A percentile compares a stretch with the other conserved stretches of the same genome.
Evolutionary conservation across 2,329 filamentous ascomycete species (phyloP).

Genomic region (Colletotrichum higginsianum): DNA sequence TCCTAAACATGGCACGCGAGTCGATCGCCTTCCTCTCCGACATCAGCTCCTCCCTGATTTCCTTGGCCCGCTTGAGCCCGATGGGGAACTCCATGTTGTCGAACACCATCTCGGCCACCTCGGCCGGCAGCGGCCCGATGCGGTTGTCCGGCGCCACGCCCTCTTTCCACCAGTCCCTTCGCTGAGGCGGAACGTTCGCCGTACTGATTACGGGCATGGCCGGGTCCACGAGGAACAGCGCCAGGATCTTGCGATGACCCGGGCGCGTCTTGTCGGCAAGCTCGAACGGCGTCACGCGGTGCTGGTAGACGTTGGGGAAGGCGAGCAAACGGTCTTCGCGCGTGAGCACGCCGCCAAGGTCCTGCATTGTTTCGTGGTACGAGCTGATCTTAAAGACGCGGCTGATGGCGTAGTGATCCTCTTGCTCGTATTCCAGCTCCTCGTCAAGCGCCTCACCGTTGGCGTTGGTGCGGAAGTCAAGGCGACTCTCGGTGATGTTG

Average conservation of each 20-base stretch:
- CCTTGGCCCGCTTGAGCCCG: constrained; percentile 45
- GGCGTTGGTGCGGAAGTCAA: constrained; percentile 65
- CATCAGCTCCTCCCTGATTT: constrained; percentile 47
- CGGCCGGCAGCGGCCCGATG: constrained; percentile 40
- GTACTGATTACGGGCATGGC: constrained; percentile 59
- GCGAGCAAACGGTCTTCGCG: constrained; percentile 64
- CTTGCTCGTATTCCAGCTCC: constrained; percentile 50
- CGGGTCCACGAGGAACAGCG: constrained; percentile 74
- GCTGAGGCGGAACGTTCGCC: constrained; percentile 62
- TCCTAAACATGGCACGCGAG: not conserved
- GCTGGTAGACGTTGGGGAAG: constrained; percentile 70
- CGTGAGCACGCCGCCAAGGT: constrained; percentile 64
- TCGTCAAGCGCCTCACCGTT: constrained; percentile 49
- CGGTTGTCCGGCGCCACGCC: not conserved
- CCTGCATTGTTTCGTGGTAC: constrained; percentile 50
- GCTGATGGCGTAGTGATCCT: constrained; percentile 52
- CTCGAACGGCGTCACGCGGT: constrained; percentile 65
- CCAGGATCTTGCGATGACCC: constrained; percentile 73
- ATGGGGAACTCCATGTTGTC: constrained; percentile 47
- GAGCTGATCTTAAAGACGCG: constrained; percentile 54
- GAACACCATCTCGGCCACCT: constrained; percentile 45
- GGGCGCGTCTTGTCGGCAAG: constrained; percentile 66
- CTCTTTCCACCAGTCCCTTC: constrained; percentile 56
- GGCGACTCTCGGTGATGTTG: constrained; percentile 69
- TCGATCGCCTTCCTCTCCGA: constrained; percentile 44